Base-by-base conservation (phyloP, 2,329 filamentous ascomycete genomes). In the Hymenoscyphus repandus region DNA sequence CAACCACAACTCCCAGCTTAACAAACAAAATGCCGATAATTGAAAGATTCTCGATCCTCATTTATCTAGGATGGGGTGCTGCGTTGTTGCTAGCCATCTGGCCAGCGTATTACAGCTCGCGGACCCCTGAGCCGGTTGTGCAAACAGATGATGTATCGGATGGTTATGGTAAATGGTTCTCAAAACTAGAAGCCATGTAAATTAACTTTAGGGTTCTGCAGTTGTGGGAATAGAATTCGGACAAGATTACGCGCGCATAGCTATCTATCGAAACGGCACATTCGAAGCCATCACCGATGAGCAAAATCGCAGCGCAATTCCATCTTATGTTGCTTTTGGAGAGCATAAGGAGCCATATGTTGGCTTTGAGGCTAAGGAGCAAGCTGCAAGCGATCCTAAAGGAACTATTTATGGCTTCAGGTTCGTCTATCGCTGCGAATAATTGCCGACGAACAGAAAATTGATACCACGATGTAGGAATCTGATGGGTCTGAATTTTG, bases 321-420 rank as follows among this genome's bases (percentile, higher is more conserved):
- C 52, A 42, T 55, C 48, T 2, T 60, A 51, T 50, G 54, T 62
- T 3, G 50, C 57, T 9, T 61, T 56, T 27, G 38, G 27, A 1
- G 32, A 57, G n/a, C 6, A 20, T 3, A 53, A 45, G 11, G 30
- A 31, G 11, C 45, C 51, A 34, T 32, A 60, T 1, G 38, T 57
- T 7, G 58, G 57, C 9, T 50, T 46, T 38, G 20, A 40, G n/a
- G 58, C 57, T 10, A 45, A 47, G 44, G 48, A 53, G 2, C 53
- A 57, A 39, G 49, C 47, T 32, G 6, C 20, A 6, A 18, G 10
- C 4, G 50, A 53, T 42, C 18, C 49, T n/a, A 12, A 45, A 32
- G 50, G 42, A 15, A 55, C 55, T 18, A 49, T 55, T 17, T 53
- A 47, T 34, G 47, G 50, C 40, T 7, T 40, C 6, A 49, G 43